Evolutionary conservation across 352 stramenopile species (phyloP), one percentile per base, ranked within the genome.

Genomic region (Pythium grandisporangium): DNA sequence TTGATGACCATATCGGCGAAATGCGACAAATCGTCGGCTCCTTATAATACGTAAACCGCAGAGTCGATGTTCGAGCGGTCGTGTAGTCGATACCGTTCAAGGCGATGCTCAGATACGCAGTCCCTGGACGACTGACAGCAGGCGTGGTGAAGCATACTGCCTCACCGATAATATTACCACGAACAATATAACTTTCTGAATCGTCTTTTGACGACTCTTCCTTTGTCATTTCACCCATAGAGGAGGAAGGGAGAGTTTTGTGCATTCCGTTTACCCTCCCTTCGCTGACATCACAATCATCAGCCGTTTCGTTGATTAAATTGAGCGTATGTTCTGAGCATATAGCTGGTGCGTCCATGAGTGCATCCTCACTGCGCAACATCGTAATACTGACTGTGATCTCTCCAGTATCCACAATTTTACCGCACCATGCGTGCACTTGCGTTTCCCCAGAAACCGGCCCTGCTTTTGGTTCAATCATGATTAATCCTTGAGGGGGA

Each of bases 81-180:
- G 69, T 87, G 48, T 84, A 85, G 50, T 84, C 76, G 32, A 87
- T 87, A 1, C 71, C 74, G n/a, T 87, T 83, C 26, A 87, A 49
- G 1, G 70, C 71, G 40, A 87, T 83, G 37, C 74, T 82, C 22
- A 87, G 33, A 23, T 69, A 62, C 2, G 69, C 74, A 0, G 65
- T 49, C 13, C 69, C 74, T 3, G 60, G 53, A 3, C 41, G 45
- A 3, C 43, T 48, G 6, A 84, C 72, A 11, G 54, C 10, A 2
- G 74, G 74, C 0, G 62, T 53, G 8, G 66, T 33, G 38, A 87
- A 87, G 2, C 53, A 50, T 17, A 87, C 69, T 0, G 73, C 66
- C 30, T 82, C 73, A 5, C 73, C 70, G 3, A 82, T 58, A 30
- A 84, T 82, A 38, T 61, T 69, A 16, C 70, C 73, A 45, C 61